These are phyloP conservation scores for Drechslerella stenobrocha DNA, from an alignment of 2,329 filamentous ascomycete genomes.

Conservation along the genomic window DNA sequence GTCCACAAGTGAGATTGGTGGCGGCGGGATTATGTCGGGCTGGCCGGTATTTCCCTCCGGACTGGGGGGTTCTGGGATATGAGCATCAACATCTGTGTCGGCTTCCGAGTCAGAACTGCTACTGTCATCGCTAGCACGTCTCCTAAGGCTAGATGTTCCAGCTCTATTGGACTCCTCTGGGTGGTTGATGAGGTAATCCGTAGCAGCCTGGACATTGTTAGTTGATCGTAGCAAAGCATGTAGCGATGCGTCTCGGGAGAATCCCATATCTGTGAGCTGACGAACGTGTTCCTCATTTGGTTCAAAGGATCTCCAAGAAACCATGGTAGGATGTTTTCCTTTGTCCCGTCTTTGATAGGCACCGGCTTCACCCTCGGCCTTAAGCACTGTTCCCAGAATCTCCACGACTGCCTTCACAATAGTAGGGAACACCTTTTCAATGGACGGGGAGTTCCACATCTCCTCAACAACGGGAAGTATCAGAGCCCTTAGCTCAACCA, in stretches of 20 bases:
- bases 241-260: constrained; percentile 48
- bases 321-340: constrained; percentile 44
- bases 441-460: constrained; percentile 82
- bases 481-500: constrained; percentile 80
- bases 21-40: constrained; percentile 22
- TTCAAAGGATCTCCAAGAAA: constrained; percentile 53
- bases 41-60: constrained; percentile 19
- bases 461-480: constrained; percentile 74
- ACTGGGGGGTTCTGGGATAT: constrained; percentile 30
- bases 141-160: constrained; percentile 19
- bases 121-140: constrained; percentile 48
- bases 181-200: constrained; percentile 50
- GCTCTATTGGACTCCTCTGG: constrained; percentile 49
- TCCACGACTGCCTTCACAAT: constrained; percentile 80
- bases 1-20: constrained; percentile 13
- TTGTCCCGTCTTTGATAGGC: constrained; percentile 62
- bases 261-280: constrained; percentile 53
- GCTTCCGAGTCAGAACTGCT: constrained; percentile 52
- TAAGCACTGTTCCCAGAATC: constrained; percentile 76
- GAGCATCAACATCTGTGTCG: constrained; percentile 52
- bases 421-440: constrained; percentile 76
- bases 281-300: constrained; percentile 52
- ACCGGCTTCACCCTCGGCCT: constrained; percentile 73
- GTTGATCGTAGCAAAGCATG: constrained; percentile 50
- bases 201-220: constrained; percentile 50